Base-by-base conservation (phyloP, 1,284 basidiomycete species). In the Pseudozyma hubeiensis region DNA sequence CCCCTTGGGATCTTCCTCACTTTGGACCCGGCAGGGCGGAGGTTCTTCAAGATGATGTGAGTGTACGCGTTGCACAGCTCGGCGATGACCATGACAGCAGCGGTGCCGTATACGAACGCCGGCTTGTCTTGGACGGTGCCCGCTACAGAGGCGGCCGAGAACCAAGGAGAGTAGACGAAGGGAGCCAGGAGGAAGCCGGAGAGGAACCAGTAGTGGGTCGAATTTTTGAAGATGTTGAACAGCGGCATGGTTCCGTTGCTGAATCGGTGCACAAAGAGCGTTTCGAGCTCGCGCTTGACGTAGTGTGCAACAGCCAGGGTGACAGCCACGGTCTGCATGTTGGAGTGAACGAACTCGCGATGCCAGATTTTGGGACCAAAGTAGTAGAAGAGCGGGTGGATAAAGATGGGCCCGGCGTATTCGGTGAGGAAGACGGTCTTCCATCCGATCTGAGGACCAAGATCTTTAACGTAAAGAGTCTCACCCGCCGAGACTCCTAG, bases 161-260 rank as follows among this genome's bases (percentile, higher is more conserved):
- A 95, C 80, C 17, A 77, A 24, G 64, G 80, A 29, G 62, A 64
- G 75, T 71, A 75, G 48, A 75, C 52, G 43, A 66, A 57, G 41
- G 40, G 24, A 53, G 72, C 57, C n/a, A 81, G 69, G 51, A 46
- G 57, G 45, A 55, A 59, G 31, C 94, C 94, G 45, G 90, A 90
- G 30, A 96, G 87, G 57, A 95, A 80, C 86, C 93, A 92, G 54
- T 61, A 80, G 43, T 55, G 59, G 35, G 52, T 50, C 39, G 67
- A 68, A 66, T 99, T 99, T 84, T 92, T 92, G 87, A 95, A 92
- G 47, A 99, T 89, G 83, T 94, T 94, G 67, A 85, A 85, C 62
- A 92, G 86, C 1, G 96, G 97, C 91, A 99, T 97, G 0, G 96
- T 97, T 2, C 90, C 91, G 85, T 94, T 90, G 35, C 94, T 97